phyloP scores from a whole-genome alignment of 108 stramenopile species.

The Ochromonas danica region DNA sequence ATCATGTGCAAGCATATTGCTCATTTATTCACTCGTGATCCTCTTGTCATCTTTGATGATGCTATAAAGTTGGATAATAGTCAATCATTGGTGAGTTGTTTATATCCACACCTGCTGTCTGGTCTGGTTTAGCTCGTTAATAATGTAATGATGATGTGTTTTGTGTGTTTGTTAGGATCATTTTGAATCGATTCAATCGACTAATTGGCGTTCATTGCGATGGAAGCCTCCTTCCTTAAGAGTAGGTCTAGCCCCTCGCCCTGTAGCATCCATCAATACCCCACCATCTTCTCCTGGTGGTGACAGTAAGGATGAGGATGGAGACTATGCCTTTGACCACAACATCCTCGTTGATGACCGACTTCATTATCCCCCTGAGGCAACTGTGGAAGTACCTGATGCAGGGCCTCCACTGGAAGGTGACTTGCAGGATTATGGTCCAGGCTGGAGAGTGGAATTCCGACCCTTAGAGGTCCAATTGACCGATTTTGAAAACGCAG shows the following conservation, averaged over 20 bases:
- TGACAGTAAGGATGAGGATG: background rate
- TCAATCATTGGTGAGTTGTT: background rate
- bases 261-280: too few relatives aligned
- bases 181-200: constrained; percentile 96
- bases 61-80: background rate
- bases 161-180: constrained; percentile 94
- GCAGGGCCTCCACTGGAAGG: background rate
- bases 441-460: constrained; percentile 54
- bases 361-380: background rate
- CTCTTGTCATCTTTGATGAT: constrained; percentile 65
- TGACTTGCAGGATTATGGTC: background rate
- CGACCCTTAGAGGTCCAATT: constrained; percentile 96
- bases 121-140: background rate
- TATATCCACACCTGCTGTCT: too few relatives aligned
- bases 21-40: constrained; percentile 94
- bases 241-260: constrained; percentile 28
- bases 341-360: background rate
- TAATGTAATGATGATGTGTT: background rate
- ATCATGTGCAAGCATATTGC: constrained; percentile 87
- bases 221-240: constrained; percentile 97
- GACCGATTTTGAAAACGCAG: constrained; percentile 98
- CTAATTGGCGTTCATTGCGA: constrained; percentile 97
- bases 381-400: background rate
- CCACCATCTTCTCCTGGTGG: too few relatives aligned
- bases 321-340: background rate